Evolutionary conservation across 106 monocot species (phyloP).

Genomic region (Dendrobium officinale): DNA sequence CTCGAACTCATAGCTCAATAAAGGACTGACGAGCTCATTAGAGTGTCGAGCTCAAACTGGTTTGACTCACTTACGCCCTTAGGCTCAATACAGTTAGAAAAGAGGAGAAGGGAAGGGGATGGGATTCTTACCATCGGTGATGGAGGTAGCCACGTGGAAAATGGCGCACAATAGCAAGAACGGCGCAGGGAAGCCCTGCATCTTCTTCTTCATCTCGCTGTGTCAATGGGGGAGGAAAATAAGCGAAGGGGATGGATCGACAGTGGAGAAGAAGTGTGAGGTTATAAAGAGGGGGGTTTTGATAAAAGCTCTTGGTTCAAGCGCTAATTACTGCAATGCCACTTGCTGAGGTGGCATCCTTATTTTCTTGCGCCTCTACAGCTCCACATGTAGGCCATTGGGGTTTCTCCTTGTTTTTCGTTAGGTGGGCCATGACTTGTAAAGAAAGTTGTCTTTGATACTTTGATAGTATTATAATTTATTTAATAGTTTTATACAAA

Average conservation of each 20-base stretch:
- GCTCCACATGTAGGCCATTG: no score
- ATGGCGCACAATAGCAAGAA: conserved; percentile 29
- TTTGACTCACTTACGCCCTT: no score
- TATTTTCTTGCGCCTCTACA: no score
- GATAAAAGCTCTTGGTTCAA: not conserved
- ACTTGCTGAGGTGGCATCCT: not conserved
- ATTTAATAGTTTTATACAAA: no score
- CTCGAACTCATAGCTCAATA: no score
- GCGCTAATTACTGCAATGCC: not conserved
- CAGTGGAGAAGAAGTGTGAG: not conserved
- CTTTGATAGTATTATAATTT: no score
- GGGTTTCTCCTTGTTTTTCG: no score
- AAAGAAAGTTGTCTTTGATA: no score
- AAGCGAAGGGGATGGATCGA: no score
- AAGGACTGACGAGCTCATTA: no score
- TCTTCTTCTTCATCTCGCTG: not conserved
- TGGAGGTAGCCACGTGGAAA: conserved; percentile 10
- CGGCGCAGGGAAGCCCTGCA: not conserved
- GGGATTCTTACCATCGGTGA: conserved; percentile 21
- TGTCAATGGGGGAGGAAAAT: not conserved
- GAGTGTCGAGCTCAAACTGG: no score
- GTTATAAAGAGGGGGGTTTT: not conserved
- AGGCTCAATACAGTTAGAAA: not conserved
- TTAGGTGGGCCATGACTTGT: no score
- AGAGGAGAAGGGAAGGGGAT: not conserved